Evolutionary conservation across 1,284 basidiomycete species (phyloP).

Genomic region (Hypsizygus ulmarius): DNA sequence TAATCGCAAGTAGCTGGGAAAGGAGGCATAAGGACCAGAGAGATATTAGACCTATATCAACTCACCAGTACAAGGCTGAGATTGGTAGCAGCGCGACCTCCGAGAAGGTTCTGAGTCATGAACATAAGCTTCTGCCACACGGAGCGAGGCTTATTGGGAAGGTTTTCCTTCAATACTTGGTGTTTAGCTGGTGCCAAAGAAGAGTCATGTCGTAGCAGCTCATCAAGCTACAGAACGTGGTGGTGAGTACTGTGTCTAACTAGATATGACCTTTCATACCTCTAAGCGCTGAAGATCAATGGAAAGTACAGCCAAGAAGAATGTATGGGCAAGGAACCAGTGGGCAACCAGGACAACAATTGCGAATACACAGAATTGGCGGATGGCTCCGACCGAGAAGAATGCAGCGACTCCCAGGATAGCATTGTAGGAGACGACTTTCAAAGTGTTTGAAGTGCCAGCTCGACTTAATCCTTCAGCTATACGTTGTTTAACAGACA

Average conservation of each 20-base stretch:
- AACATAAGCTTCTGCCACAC: conserved; percentile 44
- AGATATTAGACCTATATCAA: conserved; percentile 8
- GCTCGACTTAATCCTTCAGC: conserved; percentile 85
- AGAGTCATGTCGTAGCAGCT: conserved; percentile 71
- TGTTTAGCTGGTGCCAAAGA: conserved; percentile 28
- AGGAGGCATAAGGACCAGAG: conserved; percentile 12
- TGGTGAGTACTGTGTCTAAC: neutral
- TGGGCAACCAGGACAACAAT: conserved; percentile 93
- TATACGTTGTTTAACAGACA: conserved; percentile 91
- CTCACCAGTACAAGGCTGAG: conserved; percentile 77
- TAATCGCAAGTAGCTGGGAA: conserved; percentile 68
- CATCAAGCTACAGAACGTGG: conserved; percentile 56
- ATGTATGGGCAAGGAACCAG: conserved; percentile 93
- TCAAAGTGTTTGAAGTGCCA: conserved; percentile 89
- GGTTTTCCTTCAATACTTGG: conserved; percentile 19
- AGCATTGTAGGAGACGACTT: conserved; percentile 84
- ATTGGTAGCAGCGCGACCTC: conserved; percentile 76
- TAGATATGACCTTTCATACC: conserved; percentile 36
- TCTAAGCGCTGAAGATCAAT: conserved; percentile 91
- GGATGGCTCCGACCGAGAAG: conserved; percentile 78
- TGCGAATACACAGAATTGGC: conserved; percentile 93
- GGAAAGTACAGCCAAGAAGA: conserved; percentile 86
- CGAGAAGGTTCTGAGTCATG: conserved; percentile 49
- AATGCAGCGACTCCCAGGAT: conserved; percentile 80
- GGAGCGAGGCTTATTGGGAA: conserved; percentile 37